Conservation (phyloP, 257 asterid species). For the Gentiana macrophylla region DNA sequence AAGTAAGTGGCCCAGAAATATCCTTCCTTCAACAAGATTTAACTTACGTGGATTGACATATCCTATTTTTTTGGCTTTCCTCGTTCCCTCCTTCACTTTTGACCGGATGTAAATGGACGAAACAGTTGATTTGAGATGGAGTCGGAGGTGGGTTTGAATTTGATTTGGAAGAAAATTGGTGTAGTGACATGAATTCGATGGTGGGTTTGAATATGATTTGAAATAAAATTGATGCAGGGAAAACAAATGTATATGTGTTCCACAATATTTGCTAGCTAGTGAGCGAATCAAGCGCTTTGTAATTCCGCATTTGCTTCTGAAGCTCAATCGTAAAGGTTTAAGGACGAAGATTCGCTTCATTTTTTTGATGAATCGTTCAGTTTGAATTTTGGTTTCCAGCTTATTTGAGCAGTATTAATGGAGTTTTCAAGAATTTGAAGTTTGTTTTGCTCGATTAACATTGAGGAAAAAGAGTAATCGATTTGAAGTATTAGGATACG, state of each 20-base stretch:
- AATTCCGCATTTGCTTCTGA: slow-evolving; percentile 8
- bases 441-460: not conserved
- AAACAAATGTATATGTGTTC: not conserved
- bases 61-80: too few relatives aligned
- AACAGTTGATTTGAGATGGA: too few relatives aligned
- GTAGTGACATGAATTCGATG: too few relatives aligned
- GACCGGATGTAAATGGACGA: too few relatives aligned
- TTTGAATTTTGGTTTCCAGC: slow-evolving; percentile 5
- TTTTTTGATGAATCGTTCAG: not conserved
- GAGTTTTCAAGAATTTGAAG: not conserved
- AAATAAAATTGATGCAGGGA: too few relatives aligned
- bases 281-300: not conserved
- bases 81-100: too few relatives aligned
- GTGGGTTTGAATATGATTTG: too few relatives aligned
- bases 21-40: too few relatives aligned
- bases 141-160: too few relatives aligned
- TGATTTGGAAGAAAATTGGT: too few relatives aligned
- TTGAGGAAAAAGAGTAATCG: slow-evolving; percentile 3
- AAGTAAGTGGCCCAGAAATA: too few relatives aligned
- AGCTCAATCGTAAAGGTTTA: slow-evolving; percentile 9
- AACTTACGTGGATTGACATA: too few relatives aligned
- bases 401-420: not conserved
- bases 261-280: not conserved
- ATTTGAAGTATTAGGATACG: not conserved
- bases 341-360: not conserved